Evolutionary conservation across 2,329 filamentous ascomycete species (phyloP), one percentile per base, ranked within the genome.

Genomic region (Drechmeria coniospora): DNA sequence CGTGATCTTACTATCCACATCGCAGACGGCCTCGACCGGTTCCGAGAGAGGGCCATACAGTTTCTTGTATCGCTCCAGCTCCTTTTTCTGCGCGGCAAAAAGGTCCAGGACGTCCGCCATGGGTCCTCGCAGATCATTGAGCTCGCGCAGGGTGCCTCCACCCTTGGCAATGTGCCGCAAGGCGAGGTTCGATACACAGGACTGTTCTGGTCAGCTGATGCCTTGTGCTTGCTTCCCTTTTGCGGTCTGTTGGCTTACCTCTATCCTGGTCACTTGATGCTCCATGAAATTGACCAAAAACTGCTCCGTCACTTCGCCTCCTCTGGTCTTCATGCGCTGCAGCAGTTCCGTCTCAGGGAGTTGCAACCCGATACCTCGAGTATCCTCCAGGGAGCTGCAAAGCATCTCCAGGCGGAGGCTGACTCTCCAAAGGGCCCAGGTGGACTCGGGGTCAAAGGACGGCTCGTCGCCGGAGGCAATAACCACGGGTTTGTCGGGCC

Each of bases 211-310:
- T 10, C 26, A 10, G n/a, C 18, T 23, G 10, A 25, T 13, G 8
- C 4, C n/a, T n/a, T 13, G 13, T 19, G 12, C 11, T 12, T 11
- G 14, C 17, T 6, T 11, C 18, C 18, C 9, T 17, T 23, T 10
- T n/a, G 2, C 11, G 11, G 16, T 15, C 6, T 12, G 15, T 20
- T 10, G 27, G 26, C 76, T 55, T 62, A 92, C 84, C 74, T 98
- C 90, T 49, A 98, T 92, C 45, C 90, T 74, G 49, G 80, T 86
- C 41, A 98, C 79, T 64, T 94, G 84, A 49, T 95, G 86, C 49
- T 92, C 86, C 51, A 95, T 68, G 45, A 98, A 83, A 45, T 82
- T 84, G 31, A 92, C 57, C 53, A 95, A 59, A 53, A 92, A 87
- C 29, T 72, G 65, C 60, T 95, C 90, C 16, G 86, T 83, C 29